Percentiles rank a stretch among this genome's conserved stretches.
These are phyloP conservation scores for Chaetoceros tenuissimus DNA, from an alignment of 108 stramenopile genomes.

Conservation along the genomic window DNA sequence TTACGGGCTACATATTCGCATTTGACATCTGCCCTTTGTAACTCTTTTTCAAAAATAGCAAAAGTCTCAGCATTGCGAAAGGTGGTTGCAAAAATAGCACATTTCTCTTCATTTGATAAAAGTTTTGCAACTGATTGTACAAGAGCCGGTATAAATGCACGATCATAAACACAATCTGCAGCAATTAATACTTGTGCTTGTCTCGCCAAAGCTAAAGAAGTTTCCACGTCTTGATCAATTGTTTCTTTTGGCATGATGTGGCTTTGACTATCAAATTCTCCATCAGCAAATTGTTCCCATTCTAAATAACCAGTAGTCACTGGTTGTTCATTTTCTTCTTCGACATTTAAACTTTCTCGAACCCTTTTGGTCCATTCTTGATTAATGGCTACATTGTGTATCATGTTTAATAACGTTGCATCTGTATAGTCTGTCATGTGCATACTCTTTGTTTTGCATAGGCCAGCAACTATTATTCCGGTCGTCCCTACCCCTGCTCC, in stretches of 20 bases:
- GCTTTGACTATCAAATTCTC: neutral
- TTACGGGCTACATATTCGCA: slow-evolving; percentile 19
- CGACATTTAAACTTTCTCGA: slow-evolving; percentile 11
- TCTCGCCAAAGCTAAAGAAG: neutral
- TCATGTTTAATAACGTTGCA: slow-evolving; percentile 42
- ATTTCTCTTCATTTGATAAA: slow-evolving; percentile 11
- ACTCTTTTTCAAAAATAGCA: slow-evolving; percentile 27
- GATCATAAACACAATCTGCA: slow-evolving; percentile 63
- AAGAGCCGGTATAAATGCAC: slow-evolving; percentile 22
- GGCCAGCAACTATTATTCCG: slow-evolving; percentile 41
- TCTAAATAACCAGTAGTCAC: slow-evolving; percentile 30
- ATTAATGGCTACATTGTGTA: slow-evolving; percentile 46
- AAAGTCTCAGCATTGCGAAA: slow-evolving; percentile 45
- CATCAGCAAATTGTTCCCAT: slow-evolving; percentile 35
- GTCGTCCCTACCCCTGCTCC: slow-evolving; percentile 67
- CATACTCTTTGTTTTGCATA: slow-evolving; percentile 21
- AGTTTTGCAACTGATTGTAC: slow-evolving; percentile 29
- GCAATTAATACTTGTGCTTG: slow-evolving; percentile 51
- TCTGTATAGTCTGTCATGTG: slow-evolving; percentile 66
- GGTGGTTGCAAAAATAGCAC: slow-evolving; percentile 49
- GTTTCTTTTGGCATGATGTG: neutral
- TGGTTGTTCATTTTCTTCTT: neutral
- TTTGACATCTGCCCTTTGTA: slow-evolving; percentile 21
- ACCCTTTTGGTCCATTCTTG: slow-evolving; percentile 25
- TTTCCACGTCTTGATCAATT: neutral